A percentile compares a stretch with the other conserved stretches of the same genome.
Conservation (phyloP, 345 rosid species). For the Eucalyptus curtisii region DNA sequence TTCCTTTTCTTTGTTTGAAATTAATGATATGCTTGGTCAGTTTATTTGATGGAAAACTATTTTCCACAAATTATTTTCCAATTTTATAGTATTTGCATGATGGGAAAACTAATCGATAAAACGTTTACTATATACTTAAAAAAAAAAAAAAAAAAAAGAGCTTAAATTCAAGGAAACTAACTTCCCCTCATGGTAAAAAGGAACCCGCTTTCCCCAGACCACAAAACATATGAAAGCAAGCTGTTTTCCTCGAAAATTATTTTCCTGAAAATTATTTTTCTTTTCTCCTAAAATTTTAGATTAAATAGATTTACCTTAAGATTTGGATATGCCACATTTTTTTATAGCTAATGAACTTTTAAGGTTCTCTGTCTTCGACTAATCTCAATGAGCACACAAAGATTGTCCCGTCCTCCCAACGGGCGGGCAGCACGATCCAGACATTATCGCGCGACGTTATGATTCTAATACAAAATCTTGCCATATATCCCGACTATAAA, state of each 20-base stretch:
- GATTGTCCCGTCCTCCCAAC: neutral
- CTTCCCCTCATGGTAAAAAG: neutral
- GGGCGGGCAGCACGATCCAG: neutral
- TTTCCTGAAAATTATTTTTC: neutral
- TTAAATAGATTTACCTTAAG: too few species aligned
- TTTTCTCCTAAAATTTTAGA: neutral
- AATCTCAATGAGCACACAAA: neutral
- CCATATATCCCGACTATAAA: neutral
- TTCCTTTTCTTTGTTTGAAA: neutral
- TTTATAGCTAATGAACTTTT: neutral
- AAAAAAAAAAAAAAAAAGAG: neutral
- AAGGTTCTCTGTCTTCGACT: neutral
- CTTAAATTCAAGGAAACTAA: too few species aligned
- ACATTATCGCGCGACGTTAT: neutral
- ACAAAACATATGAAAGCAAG: too few species aligned
- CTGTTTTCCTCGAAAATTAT: too few species aligned
- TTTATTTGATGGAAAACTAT: too few species aligned
- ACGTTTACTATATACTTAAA: fast-evolving
- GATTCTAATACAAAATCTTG: neutral
- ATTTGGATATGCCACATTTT: neutral
- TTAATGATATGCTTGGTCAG: neutral
- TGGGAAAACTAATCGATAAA: fast-evolving
- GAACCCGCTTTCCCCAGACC: too few species aligned
- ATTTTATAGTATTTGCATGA: fast-evolving
- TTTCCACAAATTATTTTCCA: too few species aligned